Evolutionary conservation across 2,329 filamentous ascomycete species (phyloP), one percentile per base, ranked within the genome.

Genomic region (Emydomyces testavorans): DNA sequence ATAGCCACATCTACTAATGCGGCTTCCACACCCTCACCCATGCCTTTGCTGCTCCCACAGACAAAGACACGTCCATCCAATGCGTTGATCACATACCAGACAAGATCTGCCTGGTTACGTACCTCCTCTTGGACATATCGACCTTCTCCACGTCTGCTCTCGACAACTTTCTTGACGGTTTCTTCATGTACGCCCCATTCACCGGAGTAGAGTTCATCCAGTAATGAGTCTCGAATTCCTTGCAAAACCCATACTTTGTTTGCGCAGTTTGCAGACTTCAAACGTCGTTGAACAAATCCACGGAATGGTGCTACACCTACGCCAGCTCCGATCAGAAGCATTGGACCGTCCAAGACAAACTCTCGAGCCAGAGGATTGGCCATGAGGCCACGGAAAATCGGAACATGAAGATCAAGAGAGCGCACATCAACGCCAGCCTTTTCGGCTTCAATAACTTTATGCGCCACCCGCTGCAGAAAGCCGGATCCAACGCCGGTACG

Each of bases 321-420:
- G 48, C 92, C 92, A 3, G 92, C 92, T 26, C 92, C 92, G 57
- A 98, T 94, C 40, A 98, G 77, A 31, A 98, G 80, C 92, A 98
- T 98, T 0, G 92, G 92, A 0, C 92, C 92, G 63, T 98, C 90
- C 2, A 85, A 82, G 45, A 87, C 83, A 62, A 96, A 98, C 61
- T 95, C 81, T 61, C 82, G 83, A 8, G 89, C 92, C 1, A 98
- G 76, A 0, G 92, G 92, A 65, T 98, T 98, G 52, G 88, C 82
- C 92, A 98, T 98, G 36, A 98, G 74, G 0, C 92, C 92, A 60
- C 94, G 88, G 77, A 98, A 98, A 86, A 98, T 95, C 58, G 92
- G 92, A 4, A 96, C 73, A 57, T 85, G 80, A 13, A 96, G 62
- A 55, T 87, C 77, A 2, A 78, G 68, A 5, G 67, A 62, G 20